These are phyloP conservation scores for Botrytis fabae DNA, from an alignment of 2,329 filamentous ascomycete species.

Conservation along the genomic window DNA sequence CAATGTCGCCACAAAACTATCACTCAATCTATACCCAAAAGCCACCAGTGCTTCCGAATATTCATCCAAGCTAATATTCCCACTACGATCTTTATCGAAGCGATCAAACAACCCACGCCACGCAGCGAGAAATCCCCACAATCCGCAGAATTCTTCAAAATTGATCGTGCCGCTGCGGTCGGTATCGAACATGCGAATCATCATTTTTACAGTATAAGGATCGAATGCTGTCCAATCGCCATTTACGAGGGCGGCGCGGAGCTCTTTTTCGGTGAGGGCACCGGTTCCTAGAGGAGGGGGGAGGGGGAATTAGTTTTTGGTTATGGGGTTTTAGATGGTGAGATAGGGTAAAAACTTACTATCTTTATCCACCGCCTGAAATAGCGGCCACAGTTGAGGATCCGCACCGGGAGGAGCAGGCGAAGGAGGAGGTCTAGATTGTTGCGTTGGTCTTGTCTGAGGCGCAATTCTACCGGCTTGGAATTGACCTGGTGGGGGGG, in stretches of 20 bases:
- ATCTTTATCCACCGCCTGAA: conserved; percentile 87
- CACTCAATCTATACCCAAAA: conserved; percentile 89
- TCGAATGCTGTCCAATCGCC: conserved; percentile 96
- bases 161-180: conserved; percentile 86
- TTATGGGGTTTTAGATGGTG: neutral
- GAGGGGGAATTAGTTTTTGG: conserved; percentile 16
- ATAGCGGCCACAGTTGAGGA: conserved; percentile 78
- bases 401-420: conserved; percentile 62
- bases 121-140: conserved; percentile 93
- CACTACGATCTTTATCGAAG: conserved; percentile 84
- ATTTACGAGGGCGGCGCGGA: conserved; percentile 89
- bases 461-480: conserved; percentile 44
- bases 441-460: conserved; percentile 47
- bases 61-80: conserved; percentile 82
- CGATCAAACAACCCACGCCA: conserved; percentile 95
- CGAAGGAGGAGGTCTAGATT: conserved; percentile 66
- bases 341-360: conserved; percentile 47
- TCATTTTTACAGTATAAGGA: conserved; percentile 91
- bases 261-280: conserved; percentile 80
- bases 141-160: conserved; percentile 92
- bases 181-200: conserved; percentile 99
- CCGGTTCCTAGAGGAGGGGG: conserved; percentile 59
- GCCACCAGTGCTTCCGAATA: conserved; percentile 88
- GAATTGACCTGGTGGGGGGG: conserved; percentile 45
- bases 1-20: conserved; percentile 78